phyloP scores from a whole-genome alignment of 163 green algal species.

The Volvox carteri region DNA sequence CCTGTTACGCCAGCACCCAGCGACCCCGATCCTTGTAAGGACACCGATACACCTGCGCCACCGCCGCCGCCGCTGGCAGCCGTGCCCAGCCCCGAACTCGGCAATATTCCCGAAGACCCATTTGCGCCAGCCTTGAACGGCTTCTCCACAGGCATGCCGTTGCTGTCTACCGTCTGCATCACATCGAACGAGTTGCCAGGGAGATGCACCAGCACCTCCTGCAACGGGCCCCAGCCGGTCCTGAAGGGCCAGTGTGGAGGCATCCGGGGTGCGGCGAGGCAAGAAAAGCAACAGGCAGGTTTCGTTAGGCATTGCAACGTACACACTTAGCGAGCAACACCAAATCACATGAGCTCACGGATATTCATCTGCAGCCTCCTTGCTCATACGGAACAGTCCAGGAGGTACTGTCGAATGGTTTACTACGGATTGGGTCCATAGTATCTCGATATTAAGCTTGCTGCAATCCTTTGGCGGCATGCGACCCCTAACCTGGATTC shows the following conservation, averaged over 20 bases:
- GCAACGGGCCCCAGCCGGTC: slow-evolving; percentile 46
- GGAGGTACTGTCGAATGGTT: no score
- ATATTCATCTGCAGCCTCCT: no score
- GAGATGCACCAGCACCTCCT: slow-evolving; percentile 78
- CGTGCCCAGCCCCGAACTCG: neutral
- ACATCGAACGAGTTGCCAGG: slow-evolving; percentile 87
- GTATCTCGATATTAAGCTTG: no score
- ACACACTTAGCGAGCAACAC: no score
- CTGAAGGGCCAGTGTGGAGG: neutral
- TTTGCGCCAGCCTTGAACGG: slow-evolving; percentile 35
- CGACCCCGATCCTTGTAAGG: neutral
- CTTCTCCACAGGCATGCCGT: slow-evolving; percentile 64
- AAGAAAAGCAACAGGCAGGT: no score
- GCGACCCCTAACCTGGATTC: no score
- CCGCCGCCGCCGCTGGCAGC: neutral
- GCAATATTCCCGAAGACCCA: neutral
- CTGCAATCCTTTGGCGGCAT: no score
- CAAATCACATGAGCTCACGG: no score
- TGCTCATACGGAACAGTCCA: no score
- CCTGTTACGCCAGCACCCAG: neutral
- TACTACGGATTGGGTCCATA: no score
- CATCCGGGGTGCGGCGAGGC: neutral
- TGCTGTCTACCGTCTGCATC: slow-evolving; percentile 72
- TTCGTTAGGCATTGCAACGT: no score
- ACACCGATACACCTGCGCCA: neutral